A percentile compares a stretch with the other conserved stretches of the same genome.
Conservation (phyloP, 179 eudicot genomes). For the Silene coronaria region DNA sequence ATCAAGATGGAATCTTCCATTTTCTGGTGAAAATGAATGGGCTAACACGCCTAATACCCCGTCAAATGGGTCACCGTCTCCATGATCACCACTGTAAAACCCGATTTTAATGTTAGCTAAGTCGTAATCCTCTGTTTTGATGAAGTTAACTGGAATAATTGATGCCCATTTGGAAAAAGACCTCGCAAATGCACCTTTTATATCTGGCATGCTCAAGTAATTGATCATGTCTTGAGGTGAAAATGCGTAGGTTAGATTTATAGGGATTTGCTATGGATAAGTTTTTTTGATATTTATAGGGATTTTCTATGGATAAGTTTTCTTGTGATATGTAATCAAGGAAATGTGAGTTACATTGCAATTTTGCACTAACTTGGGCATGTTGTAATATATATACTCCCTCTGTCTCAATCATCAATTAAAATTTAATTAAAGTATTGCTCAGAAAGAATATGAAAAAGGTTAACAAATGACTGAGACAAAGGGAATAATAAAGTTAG, state of each 20-base stretch:
- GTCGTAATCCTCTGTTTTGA: conserved; percentile 35
- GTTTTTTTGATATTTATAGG: too few relatives aligned
- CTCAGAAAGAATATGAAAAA: too few relatives aligned
- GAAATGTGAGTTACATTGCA: too few relatives aligned
- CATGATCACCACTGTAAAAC: conserved; percentile 64
- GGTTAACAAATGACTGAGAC: too few relatives aligned
- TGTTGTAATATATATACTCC: too few relatives aligned
- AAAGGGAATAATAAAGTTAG: too few relatives aligned
- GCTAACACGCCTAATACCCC: conserved; percentile 71
- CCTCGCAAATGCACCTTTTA: conserved; percentile 35
- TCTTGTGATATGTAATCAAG: too few relatives aligned
- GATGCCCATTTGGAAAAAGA: conserved; percentile 57
- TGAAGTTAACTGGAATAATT: conserved; percentile 54
- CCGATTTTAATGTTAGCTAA: conserved; percentile 61
- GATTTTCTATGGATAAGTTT: too few relatives aligned
- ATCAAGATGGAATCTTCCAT: conserved; percentile 68
- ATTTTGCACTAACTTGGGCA: too few relatives aligned
- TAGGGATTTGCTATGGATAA: too few relatives aligned
- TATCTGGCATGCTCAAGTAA: conserved; percentile 21
- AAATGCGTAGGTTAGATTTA: conserved; percentile 58
- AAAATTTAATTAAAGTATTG: too few relatives aligned
- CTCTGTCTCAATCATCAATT: too few relatives aligned
- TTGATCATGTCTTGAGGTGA: conserved; percentile 32
- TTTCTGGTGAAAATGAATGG: conserved; percentile 77
- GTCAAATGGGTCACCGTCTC: conserved; percentile 75